Evolutionary conservation across 1,284 basidiomycete genomes (phyloP).

Genomic region (Cryptococcus wingfieldii): DNA sequence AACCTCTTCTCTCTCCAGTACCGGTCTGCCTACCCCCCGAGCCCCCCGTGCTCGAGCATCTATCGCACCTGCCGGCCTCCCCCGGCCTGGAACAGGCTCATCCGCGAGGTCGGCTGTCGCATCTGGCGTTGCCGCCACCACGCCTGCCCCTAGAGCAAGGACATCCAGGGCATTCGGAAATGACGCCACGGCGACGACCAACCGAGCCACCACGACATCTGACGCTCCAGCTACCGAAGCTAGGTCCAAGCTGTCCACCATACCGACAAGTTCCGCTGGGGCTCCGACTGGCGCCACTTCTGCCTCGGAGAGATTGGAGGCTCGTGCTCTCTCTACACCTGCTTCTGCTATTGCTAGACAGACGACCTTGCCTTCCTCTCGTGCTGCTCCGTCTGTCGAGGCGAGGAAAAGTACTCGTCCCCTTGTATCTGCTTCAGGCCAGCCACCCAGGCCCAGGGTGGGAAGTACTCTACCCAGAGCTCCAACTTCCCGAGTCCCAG

Average conservation of each 20-base stretch:
- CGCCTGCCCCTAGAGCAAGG: neutral
- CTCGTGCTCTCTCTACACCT: constrained; percentile 21
- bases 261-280: no score
- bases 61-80: constrained; percentile 1
- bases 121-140: neutral
- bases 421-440: constrained; percentile 1
- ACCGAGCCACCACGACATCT: neutral
- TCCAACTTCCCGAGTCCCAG: constrained; percentile 1
- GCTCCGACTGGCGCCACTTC: neutral
- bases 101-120: constrained; percentile 8
- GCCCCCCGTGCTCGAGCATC: neutral
- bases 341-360: constrained; percentile 6
- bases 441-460: neutral
- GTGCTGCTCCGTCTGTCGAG: neutral
- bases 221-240: neutral
- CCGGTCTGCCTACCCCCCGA: neutral
- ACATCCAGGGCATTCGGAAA: constrained; percentile 13
- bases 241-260: no score
- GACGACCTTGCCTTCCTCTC: neutral
- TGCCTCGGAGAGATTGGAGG: neutral
- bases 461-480: constrained; percentile 5
- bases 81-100: constrained; percentile 10
- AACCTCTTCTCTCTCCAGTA: neutral
- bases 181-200: constrained; percentile 7
- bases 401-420: neutral